Conservation (phyloP, 345 rosid species). For the Rhizophora apiculata region DNA sequence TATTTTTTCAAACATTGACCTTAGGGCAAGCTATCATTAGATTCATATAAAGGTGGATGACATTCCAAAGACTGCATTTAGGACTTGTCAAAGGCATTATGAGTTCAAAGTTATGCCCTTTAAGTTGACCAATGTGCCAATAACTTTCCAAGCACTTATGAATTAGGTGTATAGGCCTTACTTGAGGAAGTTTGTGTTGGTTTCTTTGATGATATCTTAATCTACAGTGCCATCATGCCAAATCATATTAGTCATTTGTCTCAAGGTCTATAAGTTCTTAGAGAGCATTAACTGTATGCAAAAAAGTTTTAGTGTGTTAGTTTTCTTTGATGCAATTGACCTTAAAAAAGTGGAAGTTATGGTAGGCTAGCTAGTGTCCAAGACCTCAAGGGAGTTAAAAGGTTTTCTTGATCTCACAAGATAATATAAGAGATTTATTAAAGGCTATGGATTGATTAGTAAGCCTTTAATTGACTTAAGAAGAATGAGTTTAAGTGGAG, state of each 20-base stretch:
- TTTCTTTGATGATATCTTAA: not conserved
- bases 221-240: not conserved
- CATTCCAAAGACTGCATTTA: not conserved
- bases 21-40: not conserved
- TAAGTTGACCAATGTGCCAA: not conserved
- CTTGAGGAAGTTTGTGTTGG: not conserved
- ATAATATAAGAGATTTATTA: not conserved
- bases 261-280: too few species aligned
- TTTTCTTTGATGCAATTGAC: too few species aligned
- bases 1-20: not conserved
- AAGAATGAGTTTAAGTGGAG: not conserved
- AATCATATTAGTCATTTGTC: too few species aligned
- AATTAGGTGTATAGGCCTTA: not conserved
- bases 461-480: not conserved
- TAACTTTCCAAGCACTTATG: not conserved
- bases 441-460: not conserved
- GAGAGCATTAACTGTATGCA: too few species aligned
- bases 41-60: not conserved
- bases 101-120: not conserved
- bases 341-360: too few species aligned
- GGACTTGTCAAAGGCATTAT: not conserved
- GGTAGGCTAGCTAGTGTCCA: rapidly evolving
- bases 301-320: too few species aligned
- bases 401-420: not conserved
- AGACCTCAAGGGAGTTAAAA: not conserved